Conservation (phyloP, 495 filamentous ascomycete genomes). For the Lophium mytilinum region DNA sequence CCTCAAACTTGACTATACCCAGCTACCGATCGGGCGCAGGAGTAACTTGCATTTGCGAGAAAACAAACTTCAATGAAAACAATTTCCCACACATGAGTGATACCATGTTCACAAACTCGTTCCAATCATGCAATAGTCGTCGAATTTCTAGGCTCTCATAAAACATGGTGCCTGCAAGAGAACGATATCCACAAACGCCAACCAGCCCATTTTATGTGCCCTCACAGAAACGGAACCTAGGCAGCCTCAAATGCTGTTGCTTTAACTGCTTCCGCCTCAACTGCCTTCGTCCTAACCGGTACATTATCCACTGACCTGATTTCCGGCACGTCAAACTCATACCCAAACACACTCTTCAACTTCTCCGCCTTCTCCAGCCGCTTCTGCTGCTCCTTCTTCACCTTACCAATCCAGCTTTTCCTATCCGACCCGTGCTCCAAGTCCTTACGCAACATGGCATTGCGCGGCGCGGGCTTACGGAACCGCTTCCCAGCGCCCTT, state of each 20-base stretch:
- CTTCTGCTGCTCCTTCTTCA: conserved; percentile 60
- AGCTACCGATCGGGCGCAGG: no score
- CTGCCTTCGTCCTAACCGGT: conserved; percentile 25
- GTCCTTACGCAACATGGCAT: conserved; percentile 66
- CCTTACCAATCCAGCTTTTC: conserved; percentile 66
- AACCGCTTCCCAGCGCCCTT: conserved; percentile 81
- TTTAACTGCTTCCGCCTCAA: conserved; percentile 33
- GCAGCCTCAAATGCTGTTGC: neutral
- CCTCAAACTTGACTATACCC: no score
- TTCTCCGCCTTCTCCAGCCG: conserved; percentile 59
- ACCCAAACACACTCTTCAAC: conserved; percentile 64
- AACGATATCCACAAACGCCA: no score
- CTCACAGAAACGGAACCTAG: no score
- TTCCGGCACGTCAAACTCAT: conserved; percentile 69
- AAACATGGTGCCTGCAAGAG: no score
- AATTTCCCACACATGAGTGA: no score
- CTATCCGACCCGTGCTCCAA: conserved; percentile 61
- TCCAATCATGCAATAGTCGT: no score
- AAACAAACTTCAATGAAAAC: no score
- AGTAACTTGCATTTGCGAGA: no score
- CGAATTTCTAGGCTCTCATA: no score
- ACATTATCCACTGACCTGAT: conserved; percentile 61
- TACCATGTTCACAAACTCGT: no score
- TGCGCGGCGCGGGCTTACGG: conserved; percentile 70
- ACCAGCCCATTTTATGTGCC: no score